Percentiles rank a stretch among this genome's conserved stretches.
Conservation (phyloP, 371 early-diverging fungal genomes). For the Mortierella sp. region DNA sequence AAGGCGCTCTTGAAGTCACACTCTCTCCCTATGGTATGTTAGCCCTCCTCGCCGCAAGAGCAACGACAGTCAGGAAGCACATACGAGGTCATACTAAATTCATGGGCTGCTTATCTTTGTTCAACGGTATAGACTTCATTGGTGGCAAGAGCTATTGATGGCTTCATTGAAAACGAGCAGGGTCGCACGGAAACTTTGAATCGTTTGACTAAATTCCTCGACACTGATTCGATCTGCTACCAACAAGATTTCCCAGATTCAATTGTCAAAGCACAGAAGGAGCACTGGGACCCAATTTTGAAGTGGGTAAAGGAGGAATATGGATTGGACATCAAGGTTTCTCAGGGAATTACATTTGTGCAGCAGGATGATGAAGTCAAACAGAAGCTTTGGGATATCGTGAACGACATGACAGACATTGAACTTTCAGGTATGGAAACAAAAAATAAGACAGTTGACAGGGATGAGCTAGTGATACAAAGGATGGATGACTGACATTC, state of each 20-base stretch:
- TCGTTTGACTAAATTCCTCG: slow-evolving; percentile 82
- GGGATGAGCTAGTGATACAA: background rate
- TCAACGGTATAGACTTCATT: slow-evolving; percentile 79
- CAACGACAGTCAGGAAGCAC: background rate
- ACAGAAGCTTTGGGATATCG: slow-evolving; percentile 64
- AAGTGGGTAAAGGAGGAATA: slow-evolving; percentile 79
- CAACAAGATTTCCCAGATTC: slow-evolving; percentile 83
- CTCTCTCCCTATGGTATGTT: slow-evolving; percentile 86
- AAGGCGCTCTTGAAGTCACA: slow-evolving; percentile 82
- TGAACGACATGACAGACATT: slow-evolving; percentile 64
- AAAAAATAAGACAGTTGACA: background rate
- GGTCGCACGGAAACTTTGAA: slow-evolving; percentile 77
- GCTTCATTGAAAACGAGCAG: slow-evolving; percentile 65
- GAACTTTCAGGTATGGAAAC: slow-evolving; percentile 37
- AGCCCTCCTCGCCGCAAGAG: background rate
- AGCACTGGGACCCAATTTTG: slow-evolving; percentile 87
- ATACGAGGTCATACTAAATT: background rate
- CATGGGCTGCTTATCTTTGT: background rate
- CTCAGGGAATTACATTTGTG: slow-evolving; percentile 77
- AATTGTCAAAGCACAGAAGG: slow-evolving; percentile 83
- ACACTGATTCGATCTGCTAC: slow-evolving; percentile 92
- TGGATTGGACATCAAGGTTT: slow-evolving; percentile 78
- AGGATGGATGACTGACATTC: no score
- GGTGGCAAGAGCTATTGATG: slow-evolving; percentile 86
- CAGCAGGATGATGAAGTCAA: slow-evolving; percentile 76